phyloP scores from a whole-genome alignment of 2,329 filamentous ascomycete species.

The Fusarium sp. region DNA sequence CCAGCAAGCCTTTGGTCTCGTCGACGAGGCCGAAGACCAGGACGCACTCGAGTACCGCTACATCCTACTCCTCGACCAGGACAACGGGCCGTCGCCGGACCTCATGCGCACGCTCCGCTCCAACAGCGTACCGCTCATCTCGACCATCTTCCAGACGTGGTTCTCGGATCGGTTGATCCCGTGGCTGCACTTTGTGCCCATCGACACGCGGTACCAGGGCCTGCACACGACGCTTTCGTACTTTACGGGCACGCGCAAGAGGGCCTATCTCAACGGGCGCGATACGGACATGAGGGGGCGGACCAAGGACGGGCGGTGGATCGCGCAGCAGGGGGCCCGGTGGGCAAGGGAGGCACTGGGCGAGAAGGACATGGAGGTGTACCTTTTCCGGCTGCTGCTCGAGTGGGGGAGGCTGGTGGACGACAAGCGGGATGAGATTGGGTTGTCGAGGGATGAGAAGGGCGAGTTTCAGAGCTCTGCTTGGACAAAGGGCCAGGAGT shows the following conservation, averaged over 20 bases:
- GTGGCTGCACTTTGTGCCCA: constrained; percentile 86
- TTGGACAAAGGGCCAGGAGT: constrained; percentile 49
- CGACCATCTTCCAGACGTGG: constrained; percentile 84
- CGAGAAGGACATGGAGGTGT: constrained; percentile 84
- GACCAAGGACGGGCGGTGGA: constrained; percentile 71
- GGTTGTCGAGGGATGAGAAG: constrained; percentile 50
- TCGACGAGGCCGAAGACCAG: constrained; percentile 57
- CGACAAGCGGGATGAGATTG: constrained; percentile 68
- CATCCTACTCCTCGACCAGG: constrained; percentile 81
- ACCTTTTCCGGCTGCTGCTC: constrained; percentile 82
- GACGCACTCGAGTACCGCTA: constrained; percentile 77
- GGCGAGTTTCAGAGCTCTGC: constrained; percentile 50
- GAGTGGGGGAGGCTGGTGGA: constrained; percentile 83
- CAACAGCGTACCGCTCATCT: constrained; percentile 77
- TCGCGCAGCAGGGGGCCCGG: constrained; percentile 75
- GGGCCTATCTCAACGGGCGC: constrained; percentile 61
- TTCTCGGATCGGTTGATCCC: constrained; percentile 81
- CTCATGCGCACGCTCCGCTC: constrained; percentile 78
- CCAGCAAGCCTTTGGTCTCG: constrained; percentile 51
- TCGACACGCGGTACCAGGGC: constrained; percentile 81
- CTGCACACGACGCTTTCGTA: constrained; percentile 83
- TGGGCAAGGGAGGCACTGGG: constrained; percentile 77
- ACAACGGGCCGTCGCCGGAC: constrained; percentile 73
- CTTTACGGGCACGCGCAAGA: constrained; percentile 73
- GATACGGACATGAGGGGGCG: constrained; percentile 65